Evolutionary conservation across 352 stramenopile genomes (phyloP).

Genomic region (Phytophthora uliginosa): DNA sequence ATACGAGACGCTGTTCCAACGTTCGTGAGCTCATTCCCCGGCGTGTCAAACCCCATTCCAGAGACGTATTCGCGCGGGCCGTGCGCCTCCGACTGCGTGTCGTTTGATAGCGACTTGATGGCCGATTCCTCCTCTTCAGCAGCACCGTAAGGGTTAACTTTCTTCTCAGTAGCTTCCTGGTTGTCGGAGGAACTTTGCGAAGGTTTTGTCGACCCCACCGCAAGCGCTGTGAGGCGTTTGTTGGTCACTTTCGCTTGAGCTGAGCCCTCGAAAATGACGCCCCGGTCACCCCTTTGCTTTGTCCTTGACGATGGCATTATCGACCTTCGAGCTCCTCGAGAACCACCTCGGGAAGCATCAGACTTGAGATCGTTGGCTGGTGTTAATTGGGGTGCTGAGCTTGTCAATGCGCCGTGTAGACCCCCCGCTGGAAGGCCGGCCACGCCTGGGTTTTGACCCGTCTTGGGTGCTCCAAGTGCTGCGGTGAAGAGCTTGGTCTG

Average conservation of each 20-base stretch:
- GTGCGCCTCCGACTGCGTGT: background rate
- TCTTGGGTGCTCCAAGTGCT: constrained; percentile 2
- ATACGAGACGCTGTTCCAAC: background rate
- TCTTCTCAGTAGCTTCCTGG: background rate
- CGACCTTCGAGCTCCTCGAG: constrained; percentile 8
- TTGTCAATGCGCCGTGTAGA: constrained; percentile 6
- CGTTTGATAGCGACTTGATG: background rate
- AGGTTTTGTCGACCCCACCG: constrained; percentile 1
- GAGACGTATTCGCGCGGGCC: constrained; percentile 24
- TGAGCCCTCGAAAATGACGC: constrained; percentile 20
- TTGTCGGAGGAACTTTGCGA: background rate
- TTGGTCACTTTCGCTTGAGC: constrained; percentile 2
- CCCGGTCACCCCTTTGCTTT: constrained; percentile 14
- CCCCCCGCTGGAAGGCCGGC: constrained; percentile 4
- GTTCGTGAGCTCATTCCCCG: background rate
- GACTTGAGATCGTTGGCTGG: constrained; percentile 3
- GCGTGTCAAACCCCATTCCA: constrained; percentile 18
- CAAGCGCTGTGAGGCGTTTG: constrained; percentile 17
- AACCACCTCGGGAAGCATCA: constrained; percentile 3
- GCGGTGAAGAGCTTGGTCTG: constrained; percentile 12
- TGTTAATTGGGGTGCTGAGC: constrained; percentile 12
- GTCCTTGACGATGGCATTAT: constrained; percentile 19
- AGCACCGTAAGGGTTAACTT: background rate
- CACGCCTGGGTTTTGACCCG: constrained; percentile 1
- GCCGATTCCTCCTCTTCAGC: background rate